Conservation (phyloP, 805 yeast species). For the Schwanniomyces occidentalis region DNA sequence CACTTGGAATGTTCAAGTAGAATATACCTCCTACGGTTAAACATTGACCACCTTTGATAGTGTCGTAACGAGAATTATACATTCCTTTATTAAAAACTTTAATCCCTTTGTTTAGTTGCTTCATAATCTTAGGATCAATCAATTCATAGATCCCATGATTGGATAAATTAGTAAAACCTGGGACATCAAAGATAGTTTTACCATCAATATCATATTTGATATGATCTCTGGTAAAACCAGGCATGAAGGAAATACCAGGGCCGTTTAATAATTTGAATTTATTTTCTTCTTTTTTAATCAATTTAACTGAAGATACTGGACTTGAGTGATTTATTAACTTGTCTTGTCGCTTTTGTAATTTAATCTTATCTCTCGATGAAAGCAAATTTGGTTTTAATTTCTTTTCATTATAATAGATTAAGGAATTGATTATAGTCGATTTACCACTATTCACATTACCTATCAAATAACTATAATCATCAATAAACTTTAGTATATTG, state of each 20-base stretch:
- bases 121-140: conserved; percentile 21
- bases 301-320: background rate
- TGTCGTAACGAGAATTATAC: conserved; percentile 29
- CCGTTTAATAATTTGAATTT: conserved; percentile 33
- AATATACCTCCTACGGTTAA: conserved; percentile 63
- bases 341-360: conserved; percentile 18
- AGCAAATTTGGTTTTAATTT: conserved; percentile 11
- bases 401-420: conserved; percentile 28
- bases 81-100: conserved; percentile 29
- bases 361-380: conserved; percentile 9
- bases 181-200: conserved; percentile 43
- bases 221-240: conserved; percentile 68
- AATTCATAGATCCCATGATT: conserved; percentile 29
- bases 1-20: conserved; percentile 54
- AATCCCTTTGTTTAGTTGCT: conserved; percentile 28
- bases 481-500: conserved; percentile 36
- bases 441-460: conserved; percentile 76
- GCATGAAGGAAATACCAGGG: conserved; percentile 54
- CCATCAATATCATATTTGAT: conserved; percentile 36
- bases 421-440: conserved; percentile 54
- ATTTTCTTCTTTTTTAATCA: conserved; percentile 7
- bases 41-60: conserved; percentile 46
- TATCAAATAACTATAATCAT: conserved; percentile 48
- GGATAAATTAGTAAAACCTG: conserved; percentile 38
- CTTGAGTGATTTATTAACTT: conserved; percentile 8